Base-by-base conservation (phyloP, 805 yeast species). In the Saturnispora diversa region DNA sequence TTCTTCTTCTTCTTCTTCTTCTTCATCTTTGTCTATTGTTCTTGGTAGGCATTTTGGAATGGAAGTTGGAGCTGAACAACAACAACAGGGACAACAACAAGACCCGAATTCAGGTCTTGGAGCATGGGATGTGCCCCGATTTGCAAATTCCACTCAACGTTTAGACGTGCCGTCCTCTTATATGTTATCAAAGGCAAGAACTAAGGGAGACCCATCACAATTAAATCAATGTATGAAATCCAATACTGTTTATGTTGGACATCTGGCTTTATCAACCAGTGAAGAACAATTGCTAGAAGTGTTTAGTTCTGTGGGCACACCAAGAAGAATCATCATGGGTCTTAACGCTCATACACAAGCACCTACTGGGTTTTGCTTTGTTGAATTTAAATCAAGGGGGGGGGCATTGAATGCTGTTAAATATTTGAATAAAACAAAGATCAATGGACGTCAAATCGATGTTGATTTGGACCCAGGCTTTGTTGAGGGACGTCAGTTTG, bases 401-500 rank as follows among this genome's bases (percentile, higher is more conserved):
- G 87, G 84, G 37, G 86, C 96, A 2, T 65, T 87, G 39, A 77
- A 82, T 48, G 84, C 96, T 2, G 75, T 90, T 56, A 84, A 86
- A 58, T 90, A 77, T 54, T 64, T 92, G 37, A 79, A 84, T 50
- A 80, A 77, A 40, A 86, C 95, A 0, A 80, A 79, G 52, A 72
- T 92, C 39, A 96, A 90, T 54, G 94, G 88, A 37, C 77, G 84
- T 46, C 66, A 70, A 28, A 72, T 92, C 54, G 80, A 82, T 28
- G 84, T 90, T 37, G 98, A 92, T 63, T 68, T 94, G 51, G 98
- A 92, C 56, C 96, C 97, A 0, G 98, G 98, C 0, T 92, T 90
- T 58, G 77, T 74, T 47, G 97, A 90, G 51, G 98, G 98, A 1
- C 70, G 98, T 49, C 97, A 92, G 57, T 92, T 79, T 56, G 98